These are phyloP conservation scores for Giardia duodenalis DNA, from an alignment of 208 protist species.

Conservation along the genomic window DNA sequence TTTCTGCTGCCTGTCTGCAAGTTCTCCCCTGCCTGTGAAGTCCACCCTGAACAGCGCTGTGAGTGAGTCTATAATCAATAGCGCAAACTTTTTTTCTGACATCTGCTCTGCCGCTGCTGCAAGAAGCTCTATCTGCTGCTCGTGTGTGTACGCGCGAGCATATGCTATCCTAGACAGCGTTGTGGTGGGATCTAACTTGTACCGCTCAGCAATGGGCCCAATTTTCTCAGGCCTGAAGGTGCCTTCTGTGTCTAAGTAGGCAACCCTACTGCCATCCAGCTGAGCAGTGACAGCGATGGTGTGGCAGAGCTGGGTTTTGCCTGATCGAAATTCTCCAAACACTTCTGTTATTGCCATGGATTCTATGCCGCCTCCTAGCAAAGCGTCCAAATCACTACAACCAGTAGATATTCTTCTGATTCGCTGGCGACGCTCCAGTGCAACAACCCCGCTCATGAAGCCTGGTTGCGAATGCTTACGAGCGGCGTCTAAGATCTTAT, in stretches of 20 bases:
- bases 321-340: conserved; percentile 69
- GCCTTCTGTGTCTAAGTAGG: conserved; percentile 89
- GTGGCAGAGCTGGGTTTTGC: conserved; percentile 89
- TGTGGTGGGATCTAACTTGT: conserved; percentile 65
- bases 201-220: conserved; percentile 71
- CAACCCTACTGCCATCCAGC: conserved; percentile 59
- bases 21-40: conserved; percentile 80
- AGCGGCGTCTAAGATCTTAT: conserved; percentile 84
- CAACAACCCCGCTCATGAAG: conserved; percentile 58
- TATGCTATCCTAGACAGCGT: conserved; percentile 86
- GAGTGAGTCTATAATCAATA: conserved; percentile 86
- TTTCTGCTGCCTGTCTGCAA: conserved; percentile 75
- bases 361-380: conserved; percentile 84
- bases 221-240: conserved; percentile 89
- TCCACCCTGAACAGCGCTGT: conserved; percentile 91
- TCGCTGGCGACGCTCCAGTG: conserved; percentile 60
- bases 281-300: conserved; percentile 86
- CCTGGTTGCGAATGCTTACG: conserved; percentile 53
- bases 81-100: conserved; percentile 51
- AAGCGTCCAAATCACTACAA: conserved; percentile 64
- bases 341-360: conserved; percentile 67
- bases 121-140: conserved; percentile 67
- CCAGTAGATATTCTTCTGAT: conserved; percentile 77
- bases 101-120: conserved; percentile 47
- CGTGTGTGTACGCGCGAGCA: conserved; percentile 74